Percentiles rank a stretch among this genome's conserved stretches.
phyloP scores from a whole-genome alignment of 2,329 filamentous ascomycete genomes.

The Ceratocystis ficicola region DNA sequence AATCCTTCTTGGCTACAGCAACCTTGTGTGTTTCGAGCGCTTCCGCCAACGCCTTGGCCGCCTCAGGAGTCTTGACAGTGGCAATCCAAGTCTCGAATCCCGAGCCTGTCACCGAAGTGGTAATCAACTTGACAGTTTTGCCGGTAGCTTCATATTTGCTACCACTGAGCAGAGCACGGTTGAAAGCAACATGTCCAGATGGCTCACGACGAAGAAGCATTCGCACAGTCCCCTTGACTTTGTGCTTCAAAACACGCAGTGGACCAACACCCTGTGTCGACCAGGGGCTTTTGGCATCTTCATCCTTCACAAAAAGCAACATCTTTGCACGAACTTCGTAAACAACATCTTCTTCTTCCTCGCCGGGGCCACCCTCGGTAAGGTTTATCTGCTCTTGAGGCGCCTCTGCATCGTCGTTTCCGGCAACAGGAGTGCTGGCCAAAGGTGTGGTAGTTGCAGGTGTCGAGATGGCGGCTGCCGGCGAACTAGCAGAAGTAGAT shows the following conservation, averaged over 20 bases:
- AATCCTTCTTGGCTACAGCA: conserved; percentile 40
- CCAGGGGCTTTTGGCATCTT: conserved; percentile 45
- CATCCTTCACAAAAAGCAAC: conserved; percentile 46
- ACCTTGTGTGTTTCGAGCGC: conserved; percentile 43
- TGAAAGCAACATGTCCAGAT: conserved; percentile 60
- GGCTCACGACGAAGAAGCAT: conserved; percentile 65
- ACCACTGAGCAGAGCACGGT: conserved; percentile 51
- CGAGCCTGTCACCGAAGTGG: conserved; percentile 45
- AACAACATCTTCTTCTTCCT: conserved; percentile 59
- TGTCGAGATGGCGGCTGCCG: conserved; percentile 2
- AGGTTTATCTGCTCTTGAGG: conserved; percentile 59
- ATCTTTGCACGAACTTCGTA: conserved; percentile 62
- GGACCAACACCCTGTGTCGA: conserved; percentile 57
- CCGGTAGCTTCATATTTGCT: conserved; percentile 49
- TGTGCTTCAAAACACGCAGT: conserved; percentile 61
- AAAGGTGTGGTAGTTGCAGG: background rate
- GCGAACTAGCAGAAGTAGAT: background rate
- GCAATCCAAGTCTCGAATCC: conserved; percentile 58
- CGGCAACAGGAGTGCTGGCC: background rate
- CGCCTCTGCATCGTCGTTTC: conserved; percentile 39
- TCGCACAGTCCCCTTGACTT: conserved; percentile 52
- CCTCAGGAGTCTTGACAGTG: conserved; percentile 53
- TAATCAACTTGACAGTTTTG: conserved; percentile 49
- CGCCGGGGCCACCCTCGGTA: conserved; percentile 51
- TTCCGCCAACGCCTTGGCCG: conserved; percentile 43